These are phyloP conservation scores for Lepiota venenata DNA, from an alignment of 768 basidiomycete species.

Conservation along the genomic window DNA sequence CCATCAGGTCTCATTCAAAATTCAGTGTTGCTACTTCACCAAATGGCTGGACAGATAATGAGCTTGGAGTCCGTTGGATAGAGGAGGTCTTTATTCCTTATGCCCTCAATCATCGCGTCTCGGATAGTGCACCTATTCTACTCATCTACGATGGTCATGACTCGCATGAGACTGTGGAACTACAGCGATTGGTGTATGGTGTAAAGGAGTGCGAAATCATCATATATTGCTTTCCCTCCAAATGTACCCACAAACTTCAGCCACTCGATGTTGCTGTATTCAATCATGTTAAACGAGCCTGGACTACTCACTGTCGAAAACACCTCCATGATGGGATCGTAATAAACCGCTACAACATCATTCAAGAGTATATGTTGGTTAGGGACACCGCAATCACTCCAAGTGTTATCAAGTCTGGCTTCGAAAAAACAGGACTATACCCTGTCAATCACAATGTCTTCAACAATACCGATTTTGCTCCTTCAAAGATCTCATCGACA, in stretches of 20 bases:
- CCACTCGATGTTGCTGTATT: conserved; percentile 41
- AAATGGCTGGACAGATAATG: conserved; percentile 24
- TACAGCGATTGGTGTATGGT: neutral
- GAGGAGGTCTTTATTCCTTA: conserved; percentile 18
- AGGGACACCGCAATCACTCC: conserved; percentile 11
- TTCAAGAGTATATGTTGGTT: conserved; percentile 20
- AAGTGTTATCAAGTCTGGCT: conserved; percentile 18
- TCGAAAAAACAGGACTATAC: conserved; percentile 20
- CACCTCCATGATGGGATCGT: conserved; percentile 4
- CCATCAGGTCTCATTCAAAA: no score
- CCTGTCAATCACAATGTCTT: conserved; percentile 25
- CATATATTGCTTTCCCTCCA: conserved; percentile 29
- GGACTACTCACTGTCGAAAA: conserved; percentile 20
- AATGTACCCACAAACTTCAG: conserved; percentile 38
- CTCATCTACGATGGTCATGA: conserved; percentile 29
- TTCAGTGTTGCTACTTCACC: conserved; percentile 19
- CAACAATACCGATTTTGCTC: conserved; percentile 20
- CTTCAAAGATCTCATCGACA: conserved; percentile 18
- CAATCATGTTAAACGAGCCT: conserved; percentile 24
- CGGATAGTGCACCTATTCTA: conserved; percentile 1
- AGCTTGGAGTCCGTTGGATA: conserved; percentile 19
- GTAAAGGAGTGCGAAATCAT: conserved; percentile 21
- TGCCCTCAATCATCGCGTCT: conserved; percentile 2
- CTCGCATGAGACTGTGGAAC: conserved; percentile 8
- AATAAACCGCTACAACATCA: conserved; percentile 14